Evolutionary conservation across 2,329 filamentous ascomycete genomes (phyloP).

Genomic region (Alternaria arbusti): DNA sequence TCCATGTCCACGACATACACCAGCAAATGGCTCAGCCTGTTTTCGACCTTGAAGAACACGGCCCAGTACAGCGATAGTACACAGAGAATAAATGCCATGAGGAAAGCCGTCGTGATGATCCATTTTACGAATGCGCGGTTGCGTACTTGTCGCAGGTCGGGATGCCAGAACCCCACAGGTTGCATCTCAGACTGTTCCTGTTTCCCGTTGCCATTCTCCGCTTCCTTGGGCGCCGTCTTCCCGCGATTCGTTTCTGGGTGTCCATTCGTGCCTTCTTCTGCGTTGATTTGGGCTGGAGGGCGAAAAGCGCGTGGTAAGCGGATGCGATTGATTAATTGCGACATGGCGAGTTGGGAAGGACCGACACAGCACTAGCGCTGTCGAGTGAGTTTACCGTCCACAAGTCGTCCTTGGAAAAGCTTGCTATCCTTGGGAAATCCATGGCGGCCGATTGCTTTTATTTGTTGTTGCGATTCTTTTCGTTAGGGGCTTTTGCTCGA

Average conservation of each 20-base stretch:
- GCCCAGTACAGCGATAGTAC: slow-evolving; percentile 69
- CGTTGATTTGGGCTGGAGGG: slow-evolving; percentile 15
- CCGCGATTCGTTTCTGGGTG: slow-evolving; percentile 11
- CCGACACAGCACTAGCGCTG: background rate
- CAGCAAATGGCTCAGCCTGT: slow-evolving; percentile 52
- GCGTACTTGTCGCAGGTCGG: slow-evolving; percentile 47
- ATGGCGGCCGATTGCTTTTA: slow-evolving; percentile 10
- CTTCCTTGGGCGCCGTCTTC: slow-evolving; percentile 10
- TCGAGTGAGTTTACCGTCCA: background rate
- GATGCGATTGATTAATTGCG: slow-evolving; percentile 1
- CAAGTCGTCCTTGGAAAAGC: slow-evolving; percentile 1
- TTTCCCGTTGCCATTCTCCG: slow-evolving; percentile 13
- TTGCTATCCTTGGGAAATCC: slow-evolving; percentile 1
- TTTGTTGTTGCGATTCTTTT: slow-evolving; percentile 1
- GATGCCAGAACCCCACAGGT: slow-evolving; percentile 57
- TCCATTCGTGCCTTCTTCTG: slow-evolving; percentile 11
- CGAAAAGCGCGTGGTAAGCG: slow-evolving; percentile 18
- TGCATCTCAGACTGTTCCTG: slow-evolving; percentile 26
- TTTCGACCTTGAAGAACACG: slow-evolving; percentile 59
- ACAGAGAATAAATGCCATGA: slow-evolving; percentile 63
- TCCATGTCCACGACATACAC: slow-evolving; percentile 71
- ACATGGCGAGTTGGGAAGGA: background rate
- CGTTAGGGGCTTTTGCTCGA: background rate
- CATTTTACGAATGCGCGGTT: slow-evolving; percentile 51
- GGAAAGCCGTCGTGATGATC: slow-evolving; percentile 54